These are phyloP conservation scores for Przewalskia tangutica DNA, from an alignment of 257 asterid species.

Conservation along the genomic window DNA sequence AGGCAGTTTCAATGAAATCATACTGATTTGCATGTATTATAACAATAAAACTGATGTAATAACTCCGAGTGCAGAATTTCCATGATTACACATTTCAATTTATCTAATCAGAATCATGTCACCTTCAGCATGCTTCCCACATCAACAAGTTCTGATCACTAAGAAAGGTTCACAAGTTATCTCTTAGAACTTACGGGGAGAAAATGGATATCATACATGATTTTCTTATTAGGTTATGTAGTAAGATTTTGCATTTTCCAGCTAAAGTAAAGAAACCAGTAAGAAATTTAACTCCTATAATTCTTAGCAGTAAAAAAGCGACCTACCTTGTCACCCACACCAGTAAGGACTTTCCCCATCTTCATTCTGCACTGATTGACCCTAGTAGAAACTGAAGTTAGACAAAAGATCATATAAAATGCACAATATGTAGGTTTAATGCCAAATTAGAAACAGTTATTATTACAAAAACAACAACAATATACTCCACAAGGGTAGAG, in stretches of 20 bases:
- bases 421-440: background rate
- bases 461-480: background rate
- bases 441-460: background rate
- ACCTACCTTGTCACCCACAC: constrained; percentile 86
- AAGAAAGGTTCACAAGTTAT: background rate
- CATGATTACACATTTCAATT: background rate
- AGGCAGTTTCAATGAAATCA: background rate
- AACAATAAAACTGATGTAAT: background rate
- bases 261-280: background rate
- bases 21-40: background rate
- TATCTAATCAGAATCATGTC: background rate
- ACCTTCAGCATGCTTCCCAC: background rate
- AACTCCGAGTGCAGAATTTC: background rate
- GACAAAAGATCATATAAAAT: constrained; percentile 5
- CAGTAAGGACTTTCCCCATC: constrained; percentile 82
- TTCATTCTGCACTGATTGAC: constrained; percentile 80
- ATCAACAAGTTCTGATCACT: background rate
- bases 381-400: constrained; percentile 33
- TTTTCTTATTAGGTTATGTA: background rate
- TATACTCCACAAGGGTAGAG: no score
- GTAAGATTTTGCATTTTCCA: background rate
- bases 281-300: background rate
- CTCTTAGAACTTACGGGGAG: background rate
- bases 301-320: constrained; percentile 12
- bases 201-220: background rate